phyloP scores from a whole-genome alignment of 306 rosid genomes.

The Cucumis sativus region DNA sequence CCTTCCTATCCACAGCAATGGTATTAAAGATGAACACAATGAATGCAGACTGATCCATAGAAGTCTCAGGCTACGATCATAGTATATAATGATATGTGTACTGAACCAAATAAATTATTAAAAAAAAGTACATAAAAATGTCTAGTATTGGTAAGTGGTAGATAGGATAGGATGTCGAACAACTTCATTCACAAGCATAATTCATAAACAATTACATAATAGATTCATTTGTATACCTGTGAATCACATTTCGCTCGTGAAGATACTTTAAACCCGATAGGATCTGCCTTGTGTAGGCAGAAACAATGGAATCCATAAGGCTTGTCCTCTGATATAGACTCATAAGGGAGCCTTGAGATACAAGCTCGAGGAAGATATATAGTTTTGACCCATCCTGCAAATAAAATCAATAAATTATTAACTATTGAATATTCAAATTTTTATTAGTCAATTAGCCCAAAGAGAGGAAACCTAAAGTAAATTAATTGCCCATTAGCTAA shows the following conservation, averaged over 20 bases:
- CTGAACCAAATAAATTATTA: background rate
- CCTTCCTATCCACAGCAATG: background rate
- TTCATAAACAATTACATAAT: background rate
- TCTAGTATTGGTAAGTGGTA: background rate
- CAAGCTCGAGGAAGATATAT: slow-evolving; percentile 80
- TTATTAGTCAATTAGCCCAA: background rate
- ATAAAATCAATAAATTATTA: slow-evolving; percentile 15
- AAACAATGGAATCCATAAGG: slow-evolving; percentile 74
- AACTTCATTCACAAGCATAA: background rate
- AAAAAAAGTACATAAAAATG: background rate
- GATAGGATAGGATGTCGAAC: background rate
- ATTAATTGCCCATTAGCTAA: background rate
- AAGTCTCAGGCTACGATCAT: background rate
- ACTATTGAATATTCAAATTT: background rate
- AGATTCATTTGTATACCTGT: slow-evolving; percentile 45
- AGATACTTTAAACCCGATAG: slow-evolving; percentile 86
- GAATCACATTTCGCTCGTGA: slow-evolving; percentile 75
- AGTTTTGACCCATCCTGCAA: slow-evolving; percentile 73
- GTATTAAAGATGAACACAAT: background rate
- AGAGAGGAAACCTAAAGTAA: background rate
- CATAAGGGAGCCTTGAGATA: slow-evolving; percentile 79
- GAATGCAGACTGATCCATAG: background rate
- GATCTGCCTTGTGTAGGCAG: slow-evolving; percentile 84
- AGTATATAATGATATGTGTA: background rate
- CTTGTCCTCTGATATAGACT: slow-evolving; percentile 43